Evolutionary conservation across 73 alveolate species (phyloP).

Genomic region (Paramecium biaurelia): DNA sequence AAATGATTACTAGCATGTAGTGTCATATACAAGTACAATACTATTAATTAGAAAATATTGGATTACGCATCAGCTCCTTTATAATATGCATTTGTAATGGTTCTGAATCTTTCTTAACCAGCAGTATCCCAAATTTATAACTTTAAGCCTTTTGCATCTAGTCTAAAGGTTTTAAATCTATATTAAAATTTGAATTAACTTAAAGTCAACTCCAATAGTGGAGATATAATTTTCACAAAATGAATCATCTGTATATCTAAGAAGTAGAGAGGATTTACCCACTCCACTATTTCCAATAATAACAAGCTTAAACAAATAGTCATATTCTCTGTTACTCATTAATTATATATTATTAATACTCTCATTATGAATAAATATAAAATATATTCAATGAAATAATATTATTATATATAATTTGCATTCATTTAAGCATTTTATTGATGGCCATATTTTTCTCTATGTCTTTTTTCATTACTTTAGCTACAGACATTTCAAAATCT

Average conservation of each 20-base stretch:
- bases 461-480: slow-evolving; percentile 99
- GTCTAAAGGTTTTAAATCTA: slow-evolving; percentile 6
- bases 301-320: slow-evolving; percentile 69
- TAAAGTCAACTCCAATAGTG: slow-evolving; percentile 79
- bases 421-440: slow-evolving; percentile 80
- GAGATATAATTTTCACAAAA: slow-evolving; percentile 72
- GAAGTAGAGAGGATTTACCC: slow-evolving; percentile 73
- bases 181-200: slow-evolving; percentile 51
- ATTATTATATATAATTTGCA: neutral
- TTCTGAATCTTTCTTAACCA: slow-evolving; percentile 82
- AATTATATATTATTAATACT: too few relatives aligned
- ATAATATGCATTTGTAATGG: slow-evolving; percentile 74
- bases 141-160: slow-evolving; percentile 60
- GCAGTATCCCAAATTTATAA: slow-evolving; percentile 84
- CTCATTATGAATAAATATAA: too few relatives aligned
- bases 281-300: slow-evolving; percentile 78
- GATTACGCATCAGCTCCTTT: slow-evolving; percentile 75
- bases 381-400: neutral
- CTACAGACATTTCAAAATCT: slow-evolving; percentile 99
- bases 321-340: slow-evolving; percentile 59
- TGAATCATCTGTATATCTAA: slow-evolving; percentile 74
- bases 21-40: slow-evolving; percentile 72
- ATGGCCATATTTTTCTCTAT: slow-evolving; percentile 96
- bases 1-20: slow-evolving; percentile 30
- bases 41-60: neutral